Conservation (phyloP, 768 basidiomycete genomes). For the Hericium erinaceus region DNA sequence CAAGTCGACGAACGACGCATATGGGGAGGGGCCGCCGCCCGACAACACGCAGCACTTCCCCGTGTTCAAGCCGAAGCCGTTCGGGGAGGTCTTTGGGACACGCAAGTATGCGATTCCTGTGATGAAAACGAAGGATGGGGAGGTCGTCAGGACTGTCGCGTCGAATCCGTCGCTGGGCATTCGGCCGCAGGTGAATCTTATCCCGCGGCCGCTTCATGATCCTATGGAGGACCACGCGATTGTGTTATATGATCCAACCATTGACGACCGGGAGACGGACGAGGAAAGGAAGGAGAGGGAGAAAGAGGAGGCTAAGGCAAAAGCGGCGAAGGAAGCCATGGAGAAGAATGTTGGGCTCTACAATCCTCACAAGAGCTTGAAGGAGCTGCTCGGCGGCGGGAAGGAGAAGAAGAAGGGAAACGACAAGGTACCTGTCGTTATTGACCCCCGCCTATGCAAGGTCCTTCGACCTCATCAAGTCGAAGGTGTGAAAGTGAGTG, state of each 20-base stretch:
- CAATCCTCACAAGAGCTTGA: slow-evolving; percentile 90
- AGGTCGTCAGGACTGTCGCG: slow-evolving; percentile 41
- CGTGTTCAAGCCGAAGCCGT: slow-evolving; percentile 74
- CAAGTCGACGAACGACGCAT: slow-evolving; percentile 50
- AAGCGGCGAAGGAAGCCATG: slow-evolving; percentile 50
- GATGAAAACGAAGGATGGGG: slow-evolving; percentile 66
- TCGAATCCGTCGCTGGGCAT: slow-evolving; percentile 78
- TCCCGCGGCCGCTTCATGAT: slow-evolving; percentile 90
- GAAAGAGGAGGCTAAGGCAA: slow-evolving; percentile 62
- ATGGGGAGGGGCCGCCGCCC: slow-evolving; percentile 50
- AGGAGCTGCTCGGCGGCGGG: slow-evolving; percentile 63
- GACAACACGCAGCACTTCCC: slow-evolving; percentile 59
- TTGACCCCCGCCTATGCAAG: slow-evolving; percentile 80
- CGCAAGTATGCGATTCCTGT: slow-evolving; percentile 78
- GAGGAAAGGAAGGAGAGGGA: slow-evolving; percentile 70
- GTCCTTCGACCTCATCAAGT: slow-evolving; percentile 96
- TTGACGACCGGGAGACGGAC: slow-evolving; percentile 86
- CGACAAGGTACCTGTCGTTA: slow-evolving; percentile 90
- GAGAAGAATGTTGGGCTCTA: slow-evolving; percentile 68
- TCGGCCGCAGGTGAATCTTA: slow-evolving; percentile 66
- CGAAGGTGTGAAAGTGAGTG: slow-evolving; percentile 86
- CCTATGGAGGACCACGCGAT: slow-evolving; percentile 98
- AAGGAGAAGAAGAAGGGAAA: slow-evolving; percentile 54
- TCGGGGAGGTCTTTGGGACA: slow-evolving; percentile 36
- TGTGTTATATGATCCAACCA: slow-evolving; percentile 92